Evolutionary conservation across 2,329 filamentous ascomycete species (phyloP), one percentile per base, ranked within the genome.

Genomic region (Metarhizium anisopliae): DNA sequence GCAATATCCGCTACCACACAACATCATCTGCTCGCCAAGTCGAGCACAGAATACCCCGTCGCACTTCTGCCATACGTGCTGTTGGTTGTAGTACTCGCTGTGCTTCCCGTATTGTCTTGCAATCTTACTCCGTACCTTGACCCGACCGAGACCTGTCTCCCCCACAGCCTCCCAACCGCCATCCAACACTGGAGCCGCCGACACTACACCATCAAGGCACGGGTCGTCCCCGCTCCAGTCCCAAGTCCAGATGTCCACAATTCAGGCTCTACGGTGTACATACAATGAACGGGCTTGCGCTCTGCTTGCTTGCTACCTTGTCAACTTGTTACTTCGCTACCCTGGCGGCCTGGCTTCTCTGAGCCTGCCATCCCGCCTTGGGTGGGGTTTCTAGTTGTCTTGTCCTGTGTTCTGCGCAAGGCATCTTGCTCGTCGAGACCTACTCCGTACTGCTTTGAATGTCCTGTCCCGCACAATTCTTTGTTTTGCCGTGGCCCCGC

Each of bases 301-400:
- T 25, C 25, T 25, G 25, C 36, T 40, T 25, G 25, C 36, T 40
- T 20, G 47, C 52, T 51, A 53, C 63, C 25, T 25, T 25, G 25
- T 25, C 25, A 25, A 25, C 3, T 25, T 25, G 25, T 25, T 25
- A 25, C 25, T 25, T 25, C 25, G 25, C 25, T 25, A 25, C 25
- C 25, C 25, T 25, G 25, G 25, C 25, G 25, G 25, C 25, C 25
- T 25, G 60, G 52, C 50, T 50, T 32, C 45, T 45, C 60, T 61
- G 54, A 54, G 55, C 55, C 60, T 55, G 59, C 56, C 59, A 57
- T 60, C 58, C 56, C 59, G 58, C 58, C 58, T 42, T 35, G 55
- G 47, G 59, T 59, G 60, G 60, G 56, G 57, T 54, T 55, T 42
- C 42, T 20, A 18, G 25, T 54, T n/a, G 29, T 47, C 30, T 47